A percentile compares a stretch with the other conserved stretches of the same genome.
Conservation (phyloP, 306 rosid genomes). For the Prunus armeniaca region DNA sequence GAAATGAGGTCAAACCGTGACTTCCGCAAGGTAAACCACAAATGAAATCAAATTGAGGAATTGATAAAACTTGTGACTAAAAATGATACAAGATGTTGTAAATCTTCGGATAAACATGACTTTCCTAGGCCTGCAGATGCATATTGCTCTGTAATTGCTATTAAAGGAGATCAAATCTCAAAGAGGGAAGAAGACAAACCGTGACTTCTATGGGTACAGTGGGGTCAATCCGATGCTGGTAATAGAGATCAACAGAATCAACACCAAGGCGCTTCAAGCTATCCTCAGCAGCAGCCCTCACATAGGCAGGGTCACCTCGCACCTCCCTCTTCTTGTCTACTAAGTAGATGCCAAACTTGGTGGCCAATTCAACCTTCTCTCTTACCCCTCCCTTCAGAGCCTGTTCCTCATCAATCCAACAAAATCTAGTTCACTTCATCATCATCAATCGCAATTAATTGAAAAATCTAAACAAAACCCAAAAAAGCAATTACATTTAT, state of each 20-base stretch:
- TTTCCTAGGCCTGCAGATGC: not conserved
- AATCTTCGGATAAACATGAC: not conserved
- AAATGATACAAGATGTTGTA: not conserved
- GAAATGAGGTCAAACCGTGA: no score
- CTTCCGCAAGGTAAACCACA: no score
- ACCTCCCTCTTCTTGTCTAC: conserved; percentile 29
- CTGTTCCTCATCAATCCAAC: conserved; percentile 7
- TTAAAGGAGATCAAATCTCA: not conserved
- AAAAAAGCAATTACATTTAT: not conserved
- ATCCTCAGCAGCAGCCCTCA: conserved; percentile 56
- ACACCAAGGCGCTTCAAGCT: conserved; percentile 64
- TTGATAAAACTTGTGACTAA: no score
- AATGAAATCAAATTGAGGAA: no score
- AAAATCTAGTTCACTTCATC: not conserved
- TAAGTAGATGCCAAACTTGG: conserved; percentile 39
- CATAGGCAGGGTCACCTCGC: conserved; percentile 55
- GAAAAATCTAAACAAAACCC: not conserved
- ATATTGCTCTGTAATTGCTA: not conserved
- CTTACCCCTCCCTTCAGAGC: conserved; percentile 40
- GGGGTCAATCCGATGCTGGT: conserved; percentile 62
- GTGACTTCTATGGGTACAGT: conserved; percentile 69
- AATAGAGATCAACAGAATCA: conserved; percentile 65
- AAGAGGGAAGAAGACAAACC: conserved; percentile 24
- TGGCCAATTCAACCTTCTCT: conserved; percentile 48
- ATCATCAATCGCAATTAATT: not conserved